Evolutionary conservation across 352 stramenopile species (phyloP), one percentile per base, ranked within the genome.

Genomic region (Pythium pyrilobum): DNA sequence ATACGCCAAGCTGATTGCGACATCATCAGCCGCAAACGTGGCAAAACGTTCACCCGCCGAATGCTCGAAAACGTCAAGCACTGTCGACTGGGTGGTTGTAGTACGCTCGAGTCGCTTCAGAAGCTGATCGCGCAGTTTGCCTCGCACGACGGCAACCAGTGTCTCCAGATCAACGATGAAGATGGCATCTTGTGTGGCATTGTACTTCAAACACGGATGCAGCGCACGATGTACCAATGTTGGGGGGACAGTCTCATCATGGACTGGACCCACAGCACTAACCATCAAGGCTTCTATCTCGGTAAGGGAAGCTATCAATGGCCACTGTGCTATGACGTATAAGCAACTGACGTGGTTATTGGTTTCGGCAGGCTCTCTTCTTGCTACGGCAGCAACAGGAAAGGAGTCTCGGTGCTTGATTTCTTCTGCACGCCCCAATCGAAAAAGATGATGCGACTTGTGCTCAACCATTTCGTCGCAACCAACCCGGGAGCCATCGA

Each of bases 211-310:
- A 18, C 23, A 0, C 39, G 34, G 3, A 24, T 44, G 6, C 54
- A 68, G 20, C 51, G 42, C 3, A 40, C 38, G 11, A 48, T 60
- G 4, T 65, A 56, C 27, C 27, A 47, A 23, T 42, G 51, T n/a
- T 72, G 56, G 56, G 56, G 47, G 1, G 49, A 66, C 20, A 55
- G 16, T 36, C 31, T 70, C 9, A 13, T 70, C 3, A 15, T 70
- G 1, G 56, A 70, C 43, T 60, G 52, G 47, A 70, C 62, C 5
- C 62, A 66, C 24, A 52, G 61, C 18, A 67, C 52, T 2, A 67
- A 62, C 54, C 64, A 67, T 34, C 10, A 56, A 3, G 58, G 53
- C 1, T 61, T 52, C 37, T 56, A 61, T 20, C 37, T 70, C 8
- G 62, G 47, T 58, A 39, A 36, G 56, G 36, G 4, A 15, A 32